Conservation (phyloP, 495 filamentous ascomycete species). For the Hyphodiscus hymeniophilus region DNA sequence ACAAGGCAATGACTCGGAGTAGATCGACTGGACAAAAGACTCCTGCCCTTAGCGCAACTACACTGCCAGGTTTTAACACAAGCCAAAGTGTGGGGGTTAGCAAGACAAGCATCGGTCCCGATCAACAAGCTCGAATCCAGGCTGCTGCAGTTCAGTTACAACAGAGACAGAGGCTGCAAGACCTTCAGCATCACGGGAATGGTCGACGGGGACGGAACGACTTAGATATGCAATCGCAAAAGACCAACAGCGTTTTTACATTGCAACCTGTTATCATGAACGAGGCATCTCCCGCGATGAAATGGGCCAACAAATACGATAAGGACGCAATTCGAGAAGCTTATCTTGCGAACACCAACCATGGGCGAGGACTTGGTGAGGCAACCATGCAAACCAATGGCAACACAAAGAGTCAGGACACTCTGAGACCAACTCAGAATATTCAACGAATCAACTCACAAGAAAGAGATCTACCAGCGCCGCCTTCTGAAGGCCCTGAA, state of each 20-base stretch:
- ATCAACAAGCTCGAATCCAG: slow-evolving; percentile 89
- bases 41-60: slow-evolving; percentile 26
- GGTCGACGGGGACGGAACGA: slow-evolving; percentile 42
- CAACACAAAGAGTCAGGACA: slow-evolving; percentile 18
- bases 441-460: slow-evolving; percentile 3
- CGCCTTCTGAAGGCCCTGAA: slow-evolving; percentile 5
- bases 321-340: slow-evolving; percentile 72
- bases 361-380: slow-evolving; percentile 49
- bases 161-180: slow-evolving; percentile 54
- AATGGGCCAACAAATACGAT: slow-evolving; percentile 89
- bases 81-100: slow-evolving; percentile 50
- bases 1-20: slow-evolving; percentile 53
- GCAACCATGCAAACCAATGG: slow-evolving; percentile 26
- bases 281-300: slow-evolving; percentile 87
- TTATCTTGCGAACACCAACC: slow-evolving; percentile 65
- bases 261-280: slow-evolving; percentile 78
- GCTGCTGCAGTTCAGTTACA: slow-evolving; percentile 78
- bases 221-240: slow-evolving; percentile 49
- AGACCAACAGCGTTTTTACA: slow-evolving; percentile 88
- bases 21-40: slow-evolving; percentile 50
- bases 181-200: slow-evolving; percentile 29
- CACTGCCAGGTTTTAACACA: slow-evolving; percentile 5
- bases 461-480: slow-evolving; percentile 19
- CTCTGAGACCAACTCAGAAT: slow-evolving; percentile 15
- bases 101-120: slow-evolving; percentile 83